These are phyloP conservation scores for Hypoxylon sp. DNA, from an alignment of 2,329 filamentous ascomycete species.

Conservation along the genomic window DNA sequence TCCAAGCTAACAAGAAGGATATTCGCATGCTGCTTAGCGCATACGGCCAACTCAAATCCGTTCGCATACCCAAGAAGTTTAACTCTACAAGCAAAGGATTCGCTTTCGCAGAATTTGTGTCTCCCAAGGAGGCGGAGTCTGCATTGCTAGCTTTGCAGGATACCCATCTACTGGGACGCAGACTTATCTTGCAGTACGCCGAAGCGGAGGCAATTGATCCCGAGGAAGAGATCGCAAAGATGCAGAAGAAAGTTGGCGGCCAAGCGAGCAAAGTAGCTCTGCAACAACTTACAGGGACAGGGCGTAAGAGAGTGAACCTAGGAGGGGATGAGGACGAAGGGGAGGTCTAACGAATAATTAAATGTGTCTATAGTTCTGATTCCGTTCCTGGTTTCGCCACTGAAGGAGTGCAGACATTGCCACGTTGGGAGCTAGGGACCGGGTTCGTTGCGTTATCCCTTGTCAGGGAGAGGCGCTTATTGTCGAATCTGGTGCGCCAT, in stretches of 20 bases:
- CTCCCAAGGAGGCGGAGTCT: conserved; percentile 85
- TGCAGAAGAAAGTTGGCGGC: conserved; percentile 93
- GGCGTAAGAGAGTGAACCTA: conserved; percentile 89
- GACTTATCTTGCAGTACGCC: conserved; percentile 90
- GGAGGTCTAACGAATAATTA: conserved; percentile 49
- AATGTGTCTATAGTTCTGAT: conserved; percentile 42
- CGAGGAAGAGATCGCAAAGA: conserved; percentile 94
- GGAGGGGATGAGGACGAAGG: conserved; percentile 72
- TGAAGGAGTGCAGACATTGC: conserved; percentile 41
- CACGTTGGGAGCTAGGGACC: conserved; percentile 40
- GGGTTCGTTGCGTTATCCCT: conserved; percentile 43
- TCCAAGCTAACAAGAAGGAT: conserved; percentile 94
- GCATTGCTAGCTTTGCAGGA: conserved; percentile 90
- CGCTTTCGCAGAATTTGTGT: conserved; percentile 96
- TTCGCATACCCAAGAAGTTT: conserved; percentile 95
- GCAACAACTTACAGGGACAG: conserved; percentile 84
- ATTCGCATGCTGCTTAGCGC: conserved; percentile 84
- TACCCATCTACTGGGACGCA: conserved; percentile 90
- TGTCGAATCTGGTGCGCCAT: conserved; percentile 25
- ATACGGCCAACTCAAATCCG: conserved; percentile 90
- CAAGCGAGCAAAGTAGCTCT: conserved; percentile 91
- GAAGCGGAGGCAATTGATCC: conserved; percentile 88
- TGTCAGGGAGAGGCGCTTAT: conserved; percentile 36
- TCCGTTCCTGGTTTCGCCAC: conserved; percentile 41
- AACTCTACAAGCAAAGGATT: conserved; percentile 89